A percentile compares a stretch with the other conserved stretches of the same genome.
Conservation (phyloP, 2,329 filamentous ascomycete species). For the Aspergillus aculeatus region DNA sequence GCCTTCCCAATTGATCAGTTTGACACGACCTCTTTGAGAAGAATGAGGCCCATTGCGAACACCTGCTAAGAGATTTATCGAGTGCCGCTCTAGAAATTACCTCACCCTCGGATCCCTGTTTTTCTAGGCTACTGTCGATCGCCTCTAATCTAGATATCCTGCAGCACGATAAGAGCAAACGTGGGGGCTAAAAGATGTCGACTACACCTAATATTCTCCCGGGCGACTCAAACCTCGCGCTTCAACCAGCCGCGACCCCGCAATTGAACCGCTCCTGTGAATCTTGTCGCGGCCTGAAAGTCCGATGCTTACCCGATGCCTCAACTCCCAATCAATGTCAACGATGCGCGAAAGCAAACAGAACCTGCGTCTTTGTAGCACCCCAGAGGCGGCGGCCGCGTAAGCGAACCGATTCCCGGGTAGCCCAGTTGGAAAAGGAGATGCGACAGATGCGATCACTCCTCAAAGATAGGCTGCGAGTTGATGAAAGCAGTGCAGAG, state of each 20-base stretch:
- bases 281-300: slow-evolving; percentile 38
- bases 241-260: slow-evolving; percentile 22
- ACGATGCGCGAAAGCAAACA: slow-evolving; percentile 36
- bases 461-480: slow-evolving; percentile 31
- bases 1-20: not conserved
- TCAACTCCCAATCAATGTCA: slow-evolving; percentile 35
- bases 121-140: not conserved
- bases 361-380: slow-evolving; percentile 36
- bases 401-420: slow-evolving; percentile 38
- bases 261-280: slow-evolving; percentile 40
- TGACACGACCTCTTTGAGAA: not conserved
- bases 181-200: slow-evolving; percentile 25
- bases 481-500: slow-evolving; percentile 29
- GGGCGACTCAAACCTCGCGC: slow-evolving; percentile 20
- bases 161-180: not conserved
- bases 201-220: slow-evolving; percentile 22
- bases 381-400: slow-evolving; percentile 38
- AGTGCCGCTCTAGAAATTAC: not conserved
- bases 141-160: not conserved
- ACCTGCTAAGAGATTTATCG: not conserved
- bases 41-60: not conserved
- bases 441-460: slow-evolving; percentile 40
- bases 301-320: slow-evolving; percentile 36
- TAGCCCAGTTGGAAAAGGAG: slow-evolving; percentile 38
- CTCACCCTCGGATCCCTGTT: not conserved